Evolutionary conservation across 768 basidiomycete genomes (phyloP).

Genomic region (Pulveroboletus sp.): DNA sequence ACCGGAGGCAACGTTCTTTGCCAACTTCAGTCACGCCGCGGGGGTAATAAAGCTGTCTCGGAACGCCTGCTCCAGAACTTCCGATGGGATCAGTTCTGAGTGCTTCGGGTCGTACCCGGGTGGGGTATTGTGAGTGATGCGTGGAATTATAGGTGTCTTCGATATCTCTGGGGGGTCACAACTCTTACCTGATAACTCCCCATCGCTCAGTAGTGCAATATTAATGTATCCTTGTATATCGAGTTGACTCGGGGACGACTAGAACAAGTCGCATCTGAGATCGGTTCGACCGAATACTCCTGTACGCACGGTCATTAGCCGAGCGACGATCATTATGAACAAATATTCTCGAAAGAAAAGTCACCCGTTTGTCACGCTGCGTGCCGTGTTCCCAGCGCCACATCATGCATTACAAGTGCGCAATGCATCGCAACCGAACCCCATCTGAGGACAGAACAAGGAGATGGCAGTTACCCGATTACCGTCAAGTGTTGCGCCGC

Average conservation of each 20-base stretch:
- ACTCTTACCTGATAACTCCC: neutral
- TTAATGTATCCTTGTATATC: conserved; percentile 4
- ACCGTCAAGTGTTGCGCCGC: too few relatives aligned
- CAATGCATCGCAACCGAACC: neutral
- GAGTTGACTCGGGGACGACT: conserved; percentile 26
- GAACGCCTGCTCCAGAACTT: conserved; percentile 4
- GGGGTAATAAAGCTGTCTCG: conserved; percentile 20
- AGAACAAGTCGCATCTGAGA: conserved; percentile 23
- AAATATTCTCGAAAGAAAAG: neutral
- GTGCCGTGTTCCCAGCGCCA: conserved; percentile 8
- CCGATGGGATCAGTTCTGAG: conserved; percentile 8
- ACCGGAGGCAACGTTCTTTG: conserved; percentile 16
- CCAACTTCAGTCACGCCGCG: conserved; percentile 24
- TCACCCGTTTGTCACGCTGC: conserved; percentile 1
- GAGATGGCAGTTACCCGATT: neutral
- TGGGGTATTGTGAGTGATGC: neutral
- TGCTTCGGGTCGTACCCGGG: neutral
- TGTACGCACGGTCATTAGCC: conserved; percentile 15
- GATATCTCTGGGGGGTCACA: conserved; percentile 6
- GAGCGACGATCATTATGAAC: conserved; percentile 22
- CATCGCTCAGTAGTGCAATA: neutral
- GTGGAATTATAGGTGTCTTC: neutral
- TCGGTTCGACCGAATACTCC: conserved; percentile 7
- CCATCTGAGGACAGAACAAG: neutral
- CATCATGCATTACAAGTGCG: neutral